phyloP scores from a whole-genome alignment of 345 rosid genomes.

The Orychophragmus violaceus region DNA sequence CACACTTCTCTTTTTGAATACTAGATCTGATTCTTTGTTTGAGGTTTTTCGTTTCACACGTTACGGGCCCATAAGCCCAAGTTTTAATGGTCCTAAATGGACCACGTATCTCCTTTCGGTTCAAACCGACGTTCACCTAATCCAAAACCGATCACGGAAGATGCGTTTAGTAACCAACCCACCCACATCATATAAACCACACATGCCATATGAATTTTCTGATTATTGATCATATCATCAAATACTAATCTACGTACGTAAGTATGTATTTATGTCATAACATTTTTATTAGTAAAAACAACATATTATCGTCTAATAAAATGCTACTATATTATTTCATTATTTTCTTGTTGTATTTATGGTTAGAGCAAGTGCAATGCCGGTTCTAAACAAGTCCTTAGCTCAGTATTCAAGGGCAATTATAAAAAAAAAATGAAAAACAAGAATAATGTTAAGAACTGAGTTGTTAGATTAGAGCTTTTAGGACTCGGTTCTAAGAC shows the following conservation, averaged over 20 bases:
- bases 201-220: constrained; percentile 6
- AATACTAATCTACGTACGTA: not conserved
- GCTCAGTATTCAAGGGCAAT: too few species aligned
- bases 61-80: constrained; percentile 2
- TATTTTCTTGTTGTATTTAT: not conserved
- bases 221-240: not conserved
- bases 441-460: too few species aligned
- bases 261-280: too few species aligned
- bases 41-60: not conserved
- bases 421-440: too few species aligned
- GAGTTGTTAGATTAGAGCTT: too few species aligned
- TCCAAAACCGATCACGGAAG: constrained; percentile 3
- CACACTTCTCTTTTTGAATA: not conserved
- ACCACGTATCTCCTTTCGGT: not conserved
- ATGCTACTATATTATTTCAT: too few species aligned
- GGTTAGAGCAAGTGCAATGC: too few species aligned
- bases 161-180: constrained; percentile 22
- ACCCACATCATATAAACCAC: not conserved
- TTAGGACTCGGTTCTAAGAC: too few species aligned
- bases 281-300: too few species aligned
- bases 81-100: not conserved
- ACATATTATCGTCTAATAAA: too few species aligned
- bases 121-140: not conserved
- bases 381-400: too few species aligned
- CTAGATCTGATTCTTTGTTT: constrained; percentile 1